Evolutionary conservation across 495 filamentous ascomycete species (phyloP), one percentile per base, ranked within the genome.

Genomic region (Penicillium angulare): DNA sequence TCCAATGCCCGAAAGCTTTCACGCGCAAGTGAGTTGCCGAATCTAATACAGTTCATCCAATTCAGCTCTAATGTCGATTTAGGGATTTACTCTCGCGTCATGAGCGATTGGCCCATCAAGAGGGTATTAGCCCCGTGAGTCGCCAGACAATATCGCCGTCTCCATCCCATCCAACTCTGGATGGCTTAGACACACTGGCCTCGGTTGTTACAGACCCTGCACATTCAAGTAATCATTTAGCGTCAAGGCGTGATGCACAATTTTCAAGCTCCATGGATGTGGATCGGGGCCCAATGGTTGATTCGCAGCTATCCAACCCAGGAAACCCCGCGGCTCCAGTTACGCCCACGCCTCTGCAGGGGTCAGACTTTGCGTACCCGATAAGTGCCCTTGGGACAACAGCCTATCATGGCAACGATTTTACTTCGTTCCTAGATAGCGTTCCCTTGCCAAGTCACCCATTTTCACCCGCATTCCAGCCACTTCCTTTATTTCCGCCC

Each of bases 361-460:
- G 56, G 9, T 26, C 48, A 15, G 56, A 50, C 6, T 71, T 69
- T 49, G 63, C 46, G 8, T 69, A 68, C 17, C 38, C 66, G 2
- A 56, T 72, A 3, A 40, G 55, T 24, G 63, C 54, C 2, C 55
- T 66, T 23, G 18, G 55, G 7, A 23, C 61, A 0, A 41, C 43
- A 3, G 29, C 52, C 7, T 69, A 70, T 21, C 62, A 66, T 10
- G 68, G 62, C 5, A 67, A 69, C 33, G 70, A 74, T 39, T 74
- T 74, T 34, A 72, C 70, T 1, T 70, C 70, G 0, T 74, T 74
- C 29, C 47, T 74, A n/a, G 70, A 74, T 38, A 72, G 68, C 35
- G 66, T 74, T 12, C 64, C 70, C 2, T 48, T 74, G 12, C 70
- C 70, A 0, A 74, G 62, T 31, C 66, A 74, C 20, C 66, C 70